Conservation (phyloP, 2,329 filamentous ascomycete genomes). For the Trichoderma endophyticum region DNA sequence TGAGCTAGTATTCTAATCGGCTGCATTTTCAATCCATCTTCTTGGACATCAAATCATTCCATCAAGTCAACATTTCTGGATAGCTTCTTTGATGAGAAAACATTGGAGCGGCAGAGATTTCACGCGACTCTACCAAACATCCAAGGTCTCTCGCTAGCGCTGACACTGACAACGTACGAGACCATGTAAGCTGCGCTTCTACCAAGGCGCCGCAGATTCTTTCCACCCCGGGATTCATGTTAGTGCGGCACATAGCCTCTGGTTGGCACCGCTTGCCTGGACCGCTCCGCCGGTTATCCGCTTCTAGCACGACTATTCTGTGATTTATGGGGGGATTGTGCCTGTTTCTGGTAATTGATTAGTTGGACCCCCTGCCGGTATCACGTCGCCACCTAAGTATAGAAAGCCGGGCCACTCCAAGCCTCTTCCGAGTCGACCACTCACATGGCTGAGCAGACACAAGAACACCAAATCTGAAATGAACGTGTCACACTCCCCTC, state of each 20-base stretch:
- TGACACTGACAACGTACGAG: slow-evolving; percentile 9
- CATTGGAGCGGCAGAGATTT: background rate
- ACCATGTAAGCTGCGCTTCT: background rate
- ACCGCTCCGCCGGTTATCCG: slow-evolving; percentile 9
- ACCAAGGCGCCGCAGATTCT: background rate
- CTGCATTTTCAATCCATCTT: background rate
- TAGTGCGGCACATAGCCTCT: background rate
- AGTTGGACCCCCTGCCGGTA: background rate
- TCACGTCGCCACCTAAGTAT: background rate
- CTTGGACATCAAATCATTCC: background rate
- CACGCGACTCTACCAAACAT: background rate
- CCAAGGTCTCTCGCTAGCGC: slow-evolving; percentile 4
- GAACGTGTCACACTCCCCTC: background rate
- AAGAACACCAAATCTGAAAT: background rate
- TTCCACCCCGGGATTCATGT: background rate
- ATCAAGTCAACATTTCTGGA: background rate
- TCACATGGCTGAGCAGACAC: background rate
- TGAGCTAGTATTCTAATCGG: background rate
- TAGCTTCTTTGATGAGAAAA: background rate
- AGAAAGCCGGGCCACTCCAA: background rate
- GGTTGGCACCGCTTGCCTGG: background rate
- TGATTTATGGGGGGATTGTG: background rate
- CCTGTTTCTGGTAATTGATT: slow-evolving; percentile 7
- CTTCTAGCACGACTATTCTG: background rate
- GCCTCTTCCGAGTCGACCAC: background rate